Percentiles rank a stretch among this genome's conserved stretches.
These are phyloP conservation scores for Amniculicola lignicola DNA, from an alignment of 495 filamentous ascomycete species.

Conservation along the genomic window DNA sequence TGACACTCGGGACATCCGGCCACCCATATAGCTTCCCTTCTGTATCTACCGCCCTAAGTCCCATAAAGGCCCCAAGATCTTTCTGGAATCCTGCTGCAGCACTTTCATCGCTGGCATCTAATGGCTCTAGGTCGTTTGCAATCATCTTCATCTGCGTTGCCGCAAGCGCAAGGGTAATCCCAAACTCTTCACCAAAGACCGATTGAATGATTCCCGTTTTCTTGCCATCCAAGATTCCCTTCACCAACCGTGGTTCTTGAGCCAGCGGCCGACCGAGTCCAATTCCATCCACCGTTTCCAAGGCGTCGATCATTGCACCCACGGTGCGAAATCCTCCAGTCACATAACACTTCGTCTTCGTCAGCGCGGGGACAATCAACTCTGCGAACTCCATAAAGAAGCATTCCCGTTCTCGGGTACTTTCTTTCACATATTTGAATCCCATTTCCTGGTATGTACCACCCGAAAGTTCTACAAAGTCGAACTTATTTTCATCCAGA, in stretches of 20 bases:
- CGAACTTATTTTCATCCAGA: constrained; percentile 56
- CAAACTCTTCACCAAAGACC: constrained; percentile 1
- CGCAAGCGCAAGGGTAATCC: neutral
- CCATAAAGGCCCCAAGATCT: constrained; percentile 10
- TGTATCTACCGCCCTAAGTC: constrained; percentile 2
- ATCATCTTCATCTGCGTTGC: constrained; percentile 22
- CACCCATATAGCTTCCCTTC: constrained; percentile 4
- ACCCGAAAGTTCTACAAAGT: constrained; percentile 64
- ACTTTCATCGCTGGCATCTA: constrained; percentile 17
- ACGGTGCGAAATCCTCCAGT: constrained; percentile 62
- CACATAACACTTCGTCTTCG: constrained; percentile 55
- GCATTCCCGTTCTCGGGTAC: constrained; percentile 56
- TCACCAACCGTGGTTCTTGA: constrained; percentile 20
- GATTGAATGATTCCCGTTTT: constrained; percentile 14
- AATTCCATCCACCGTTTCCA: constrained; percentile 36
- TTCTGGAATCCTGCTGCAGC: constrained; percentile 6
- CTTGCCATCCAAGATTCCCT: constrained; percentile 23
- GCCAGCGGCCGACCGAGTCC: constrained; percentile 25
- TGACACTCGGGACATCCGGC: constrained; percentile 6
- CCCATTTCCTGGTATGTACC: constrained; percentile 61
- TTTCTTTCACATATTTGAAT: constrained; percentile 53
- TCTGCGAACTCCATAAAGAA: constrained; percentile 69
- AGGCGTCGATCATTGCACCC: constrained; percentile 59
- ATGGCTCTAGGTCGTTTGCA: constrained; percentile 12
- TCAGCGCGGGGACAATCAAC: constrained; percentile 53